phyloP scores from a whole-genome alignment of 768 basidiomycete species.

The Termitomyces sp. region DNA sequence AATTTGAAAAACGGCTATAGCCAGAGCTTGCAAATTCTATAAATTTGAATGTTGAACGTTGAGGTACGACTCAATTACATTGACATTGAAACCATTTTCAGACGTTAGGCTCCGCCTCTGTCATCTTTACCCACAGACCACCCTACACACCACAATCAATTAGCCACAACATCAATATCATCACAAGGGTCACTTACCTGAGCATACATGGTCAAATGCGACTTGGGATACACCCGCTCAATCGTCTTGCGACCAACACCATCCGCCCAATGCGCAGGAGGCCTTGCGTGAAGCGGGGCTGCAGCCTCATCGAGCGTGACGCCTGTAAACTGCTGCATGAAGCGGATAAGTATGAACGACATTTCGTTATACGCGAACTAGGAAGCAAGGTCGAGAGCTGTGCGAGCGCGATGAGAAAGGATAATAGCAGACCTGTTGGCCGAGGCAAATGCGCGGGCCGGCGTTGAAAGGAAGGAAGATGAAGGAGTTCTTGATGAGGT shows the following conservation, averaged over 20 bases:
- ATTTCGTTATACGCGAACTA: conserved; percentile 60
- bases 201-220: conserved; percentile 52
- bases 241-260: conserved; percentile 43
- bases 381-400: background rate
- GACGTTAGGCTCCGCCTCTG: conserved; percentile 26
- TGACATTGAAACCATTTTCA: background rate
- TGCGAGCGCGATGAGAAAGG: background rate
- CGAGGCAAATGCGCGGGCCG: conserved; percentile 56
- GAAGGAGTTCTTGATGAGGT: conserved; percentile 60
- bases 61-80: background rate
- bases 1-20: no score
- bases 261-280: conserved; percentile 44
- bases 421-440: conserved; percentile 42
- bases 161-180: background rate
- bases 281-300: conserved; percentile 39
- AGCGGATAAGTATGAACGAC: conserved; percentile 60
- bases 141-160: conserved; percentile 29
- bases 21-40: background rate
- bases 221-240: conserved; percentile 50
- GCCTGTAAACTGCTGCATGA: conserved; percentile 56
- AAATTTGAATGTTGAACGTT: background rate
- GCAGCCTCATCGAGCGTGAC: conserved; percentile 45
- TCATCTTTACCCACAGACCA: conserved; percentile 51
- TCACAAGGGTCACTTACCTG: conserved; percentile 27
- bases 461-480: conserved; percentile 71